Conservation (phyloP, 2,329 filamentous ascomycete genomes). For the Decorospora gaudefroyi region DNA sequence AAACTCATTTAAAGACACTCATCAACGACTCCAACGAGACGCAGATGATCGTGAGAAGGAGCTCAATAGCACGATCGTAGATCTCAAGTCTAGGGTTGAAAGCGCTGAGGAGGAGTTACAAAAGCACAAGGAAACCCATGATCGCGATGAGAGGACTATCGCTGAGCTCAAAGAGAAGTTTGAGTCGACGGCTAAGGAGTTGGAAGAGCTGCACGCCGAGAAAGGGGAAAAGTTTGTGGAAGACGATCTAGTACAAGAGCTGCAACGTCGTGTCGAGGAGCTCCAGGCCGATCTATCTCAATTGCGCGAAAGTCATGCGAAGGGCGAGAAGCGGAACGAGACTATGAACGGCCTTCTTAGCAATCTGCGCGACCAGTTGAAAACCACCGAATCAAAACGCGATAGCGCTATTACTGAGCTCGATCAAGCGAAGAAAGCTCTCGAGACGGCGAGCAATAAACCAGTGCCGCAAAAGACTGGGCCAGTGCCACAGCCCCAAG, state of each 20-base stretch:
- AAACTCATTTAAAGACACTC: constrained; percentile 58
- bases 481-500: constrained; percentile 21
- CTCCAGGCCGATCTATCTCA: constrained; percentile 41
- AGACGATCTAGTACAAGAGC: constrained; percentile 33
- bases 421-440: constrained; percentile 38
- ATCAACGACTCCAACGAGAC: constrained; percentile 50
- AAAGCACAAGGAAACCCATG: constrained; percentile 48
- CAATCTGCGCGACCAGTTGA: constrained; percentile 59
- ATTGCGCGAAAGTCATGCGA: constrained; percentile 37
- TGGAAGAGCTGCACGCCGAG: constrained; percentile 54
- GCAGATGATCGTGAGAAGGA: constrained; percentile 37
- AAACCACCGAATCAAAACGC: constrained; percentile 58
- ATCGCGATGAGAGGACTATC: constrained; percentile 51
- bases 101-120: constrained; percentile 54
- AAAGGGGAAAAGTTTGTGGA: constrained; percentile 39
- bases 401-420: constrained; percentile 53
- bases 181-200: constrained; percentile 49
- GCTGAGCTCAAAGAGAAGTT: constrained; percentile 40
- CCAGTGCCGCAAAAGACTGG: constrained; percentile 22
- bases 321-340: constrained; percentile 58
- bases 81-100: constrained; percentile 38
- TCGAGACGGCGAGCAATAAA: constrained; percentile 26
- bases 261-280: constrained; percentile 37
- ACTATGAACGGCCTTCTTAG: constrained; percentile 61
- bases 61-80: constrained; percentile 34